Base-by-base conservation (phyloP, 441 rosid species). In the Gossypium aridum region DNA sequence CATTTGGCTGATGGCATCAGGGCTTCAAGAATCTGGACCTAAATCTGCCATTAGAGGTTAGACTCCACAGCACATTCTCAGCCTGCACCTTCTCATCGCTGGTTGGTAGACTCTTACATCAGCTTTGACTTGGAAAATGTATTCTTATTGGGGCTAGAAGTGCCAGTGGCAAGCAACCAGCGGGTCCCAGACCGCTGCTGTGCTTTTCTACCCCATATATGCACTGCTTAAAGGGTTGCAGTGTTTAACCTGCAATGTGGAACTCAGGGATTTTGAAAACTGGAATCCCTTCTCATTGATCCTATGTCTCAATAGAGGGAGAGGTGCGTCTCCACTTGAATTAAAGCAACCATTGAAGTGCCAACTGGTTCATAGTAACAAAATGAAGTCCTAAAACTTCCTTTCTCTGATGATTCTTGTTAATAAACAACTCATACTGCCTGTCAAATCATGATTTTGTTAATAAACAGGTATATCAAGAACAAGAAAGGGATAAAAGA, bases 131-230 rank as follows among this genome's bases (percentile, higher is more conserved):
- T 76, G 1, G 87, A 79, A 72, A 78, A 66, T 59, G 87, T 78
- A 55, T 74, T 70, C 26, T 77, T 80, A 6, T 62, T 62, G 66
- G 86, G 78, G 84, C 88, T 78, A 17, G 79, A 76, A 80, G 75
- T 62, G 78, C 92, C 91, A 77, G 80, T 85, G 3, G 89, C 90
- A 54, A 88, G 83, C 78, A 90, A 86, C 97, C 92, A 90, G 43
- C 89, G 80, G 37, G 71, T 70, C 56, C 92, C 93, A 55, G 82
- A 85, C 69, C 87, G 91, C 62, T 80, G 86, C 79, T 90, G 91
- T 16, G 75, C 37, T 80, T 81, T 80, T 49, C 82, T 84, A 74
- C 84, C 85, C 91, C 91, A 87, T 1, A 45, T 82, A 22, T 79
- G 81, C 39, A 34, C 59, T 62, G 77, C 61, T 76, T 74, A 34